These are phyloP conservation scores for Patellifolia procumbens DNA, from an alignment of 179 eudicot species.

Conservation along the genomic window DNA sequence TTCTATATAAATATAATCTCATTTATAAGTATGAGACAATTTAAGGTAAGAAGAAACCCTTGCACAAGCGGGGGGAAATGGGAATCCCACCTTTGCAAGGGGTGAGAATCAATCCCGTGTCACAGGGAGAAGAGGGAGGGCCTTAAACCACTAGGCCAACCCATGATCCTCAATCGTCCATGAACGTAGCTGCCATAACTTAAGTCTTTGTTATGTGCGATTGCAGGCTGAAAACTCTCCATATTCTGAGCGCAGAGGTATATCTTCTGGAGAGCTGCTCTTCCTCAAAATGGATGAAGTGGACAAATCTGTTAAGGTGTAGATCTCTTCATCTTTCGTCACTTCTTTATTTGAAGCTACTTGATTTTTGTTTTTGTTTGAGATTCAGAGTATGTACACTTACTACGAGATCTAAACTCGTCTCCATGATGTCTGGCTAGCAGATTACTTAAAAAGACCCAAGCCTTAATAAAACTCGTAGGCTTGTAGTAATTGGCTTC, in stretches of 20 bases:
- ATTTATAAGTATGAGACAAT: too few relatives aligned
- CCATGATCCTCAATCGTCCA: neutral
- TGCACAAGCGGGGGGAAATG: too few relatives aligned
- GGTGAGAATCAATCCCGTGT: too few relatives aligned
- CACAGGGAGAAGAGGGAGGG: too few relatives aligned
- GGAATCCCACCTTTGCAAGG: too few relatives aligned
- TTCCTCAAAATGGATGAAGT: conserved; percentile 71
- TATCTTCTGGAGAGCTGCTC: conserved; percentile 53
- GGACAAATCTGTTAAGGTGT: conserved; percentile 73
- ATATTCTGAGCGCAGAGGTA: conserved; percentile 43
- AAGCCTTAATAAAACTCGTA: neutral
- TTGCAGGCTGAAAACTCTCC: conserved; percentile 45
- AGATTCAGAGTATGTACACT: neutral
- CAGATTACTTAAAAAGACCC: neutral
- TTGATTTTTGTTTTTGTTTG: neutral
- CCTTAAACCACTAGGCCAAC: too few relatives aligned
- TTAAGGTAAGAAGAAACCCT: too few relatives aligned
- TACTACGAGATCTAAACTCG: neutral
- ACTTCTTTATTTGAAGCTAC: neutral
- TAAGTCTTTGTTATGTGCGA: neutral
- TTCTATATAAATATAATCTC: too few relatives aligned
- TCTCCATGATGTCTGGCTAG: conserved; percentile 6
- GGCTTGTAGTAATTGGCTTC: too few relatives aligned
- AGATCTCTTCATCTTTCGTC: conserved; percentile 2
- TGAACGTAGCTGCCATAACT: neutral